Percentiles rank a stretch among this genome's conserved stretches.
phyloP scores from a whole-genome alignment of 2,329 filamentous ascomycete genomes.

The Hypoxylon sp. region DNA sequence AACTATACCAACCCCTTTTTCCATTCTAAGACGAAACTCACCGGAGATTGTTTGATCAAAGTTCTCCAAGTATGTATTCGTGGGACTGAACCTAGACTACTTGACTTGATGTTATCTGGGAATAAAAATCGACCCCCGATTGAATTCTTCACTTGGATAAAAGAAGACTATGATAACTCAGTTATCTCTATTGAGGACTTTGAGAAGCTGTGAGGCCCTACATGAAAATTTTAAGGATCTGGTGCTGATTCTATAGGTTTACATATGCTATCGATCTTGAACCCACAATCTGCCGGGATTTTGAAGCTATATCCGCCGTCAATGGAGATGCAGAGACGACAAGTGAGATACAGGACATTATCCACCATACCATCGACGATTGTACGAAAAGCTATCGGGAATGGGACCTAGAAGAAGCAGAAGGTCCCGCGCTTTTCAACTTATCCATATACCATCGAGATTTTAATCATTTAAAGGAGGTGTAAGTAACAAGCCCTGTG shows the following conservation, averaged over 20 bases:
- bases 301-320: constrained; percentile 26
- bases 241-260: constrained; percentile 29
- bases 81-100: constrained; percentile 4
- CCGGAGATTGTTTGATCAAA: constrained; percentile 1
- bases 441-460: constrained; percentile 21
- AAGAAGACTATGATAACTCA: constrained; percentile 12
- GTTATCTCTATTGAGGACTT: constrained; percentile 12
- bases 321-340: constrained; percentile 22
- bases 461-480: constrained; percentile 27
- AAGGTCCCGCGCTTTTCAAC: constrained; percentile 37
- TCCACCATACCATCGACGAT: constrained; percentile 10
- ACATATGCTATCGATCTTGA: constrained; percentile 9
- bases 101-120: constrained; percentile 11
- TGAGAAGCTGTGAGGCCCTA: constrained; percentile 18
- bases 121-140: constrained; percentile 5
- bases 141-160: constrained; percentile 28
- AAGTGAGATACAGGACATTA: constrained; percentile 17
- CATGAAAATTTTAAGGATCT: not conserved
- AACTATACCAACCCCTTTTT: not conserved
- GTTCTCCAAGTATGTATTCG: constrained; percentile 15
- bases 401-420: constrained; percentile 24
- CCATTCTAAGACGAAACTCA: not conserved
- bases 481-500: constrained; percentile 31
- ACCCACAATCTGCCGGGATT: constrained; percentile 13
- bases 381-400: constrained; percentile 1